phyloP scores from a whole-genome alignment of 148 eudicot genomes.

The Amaranthus cruentus region DNA sequence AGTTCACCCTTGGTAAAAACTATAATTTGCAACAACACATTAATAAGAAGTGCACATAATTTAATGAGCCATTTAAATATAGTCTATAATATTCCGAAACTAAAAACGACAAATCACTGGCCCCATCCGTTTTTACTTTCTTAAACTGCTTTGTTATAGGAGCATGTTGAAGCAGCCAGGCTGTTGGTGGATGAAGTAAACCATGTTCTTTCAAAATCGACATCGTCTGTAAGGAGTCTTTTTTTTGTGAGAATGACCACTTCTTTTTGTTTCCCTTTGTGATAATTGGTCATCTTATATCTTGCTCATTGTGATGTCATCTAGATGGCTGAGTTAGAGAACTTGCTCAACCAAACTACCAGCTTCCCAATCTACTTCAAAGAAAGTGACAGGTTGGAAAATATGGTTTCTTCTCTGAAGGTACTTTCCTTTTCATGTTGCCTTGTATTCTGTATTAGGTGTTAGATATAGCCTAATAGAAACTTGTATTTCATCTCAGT shows the following conservation, averaged over 20 bases:
- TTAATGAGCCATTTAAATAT: too few relatives aligned
- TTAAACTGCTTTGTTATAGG: slow-evolving; percentile 33
- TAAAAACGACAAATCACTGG: too few relatives aligned
- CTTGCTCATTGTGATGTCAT: slow-evolving; percentile 14
- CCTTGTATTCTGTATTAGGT: not conserved
- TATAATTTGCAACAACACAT: too few relatives aligned
- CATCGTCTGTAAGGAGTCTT: slow-evolving; percentile 42
- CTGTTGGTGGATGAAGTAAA: slow-evolving; percentile 52
- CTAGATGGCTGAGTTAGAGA: slow-evolving; percentile 69
- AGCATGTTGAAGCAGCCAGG: slow-evolving; percentile 53
- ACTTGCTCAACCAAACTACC: slow-evolving; percentile 34
- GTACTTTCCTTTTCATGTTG: slow-evolving; percentile 30
- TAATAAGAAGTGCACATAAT: too few relatives aligned
- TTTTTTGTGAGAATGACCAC: not conserved
- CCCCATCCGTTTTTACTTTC: not conserved
- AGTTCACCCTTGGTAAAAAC: too few relatives aligned
- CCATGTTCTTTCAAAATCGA: slow-evolving; percentile 39
- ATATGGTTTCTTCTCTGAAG: slow-evolving; percentile 57
- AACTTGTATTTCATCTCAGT: too few relatives aligned
- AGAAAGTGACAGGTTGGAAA: slow-evolving; percentile 54
- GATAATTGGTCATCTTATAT: not conserved
- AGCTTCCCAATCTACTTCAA: slow-evolving; percentile 49
- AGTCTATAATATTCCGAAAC: too few relatives aligned
- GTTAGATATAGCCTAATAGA: not conserved
- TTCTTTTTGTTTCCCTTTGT: not conserved